phyloP scores from a whole-genome alignment of 1,284 basidiomycete genomes.

The Sporisorium iseilematis-ciliati region DNA sequence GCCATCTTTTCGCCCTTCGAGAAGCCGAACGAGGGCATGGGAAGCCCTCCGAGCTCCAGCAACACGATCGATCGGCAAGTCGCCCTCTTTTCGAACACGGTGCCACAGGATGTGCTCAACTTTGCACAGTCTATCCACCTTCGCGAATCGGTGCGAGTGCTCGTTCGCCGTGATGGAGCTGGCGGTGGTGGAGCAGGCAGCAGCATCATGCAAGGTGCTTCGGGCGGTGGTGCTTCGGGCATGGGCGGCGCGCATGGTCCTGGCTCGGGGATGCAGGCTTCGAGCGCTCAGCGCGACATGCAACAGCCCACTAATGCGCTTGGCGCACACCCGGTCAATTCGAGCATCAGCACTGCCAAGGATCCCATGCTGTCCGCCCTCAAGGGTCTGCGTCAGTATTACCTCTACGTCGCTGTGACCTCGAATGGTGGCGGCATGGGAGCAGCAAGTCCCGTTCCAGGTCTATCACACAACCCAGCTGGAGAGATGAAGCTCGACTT shows the following conservation, averaged over 20 bases:
- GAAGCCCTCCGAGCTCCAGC: slow-evolving; percentile 52
- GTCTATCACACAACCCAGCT: slow-evolving; percentile 80
- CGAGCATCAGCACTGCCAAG: slow-evolving; percentile 40
- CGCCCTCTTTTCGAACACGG: slow-evolving; percentile 93
- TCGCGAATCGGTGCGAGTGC: slow-evolving; percentile 91
- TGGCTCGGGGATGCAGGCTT: slow-evolving; percentile 23
- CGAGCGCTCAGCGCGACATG: slow-evolving; percentile 73
- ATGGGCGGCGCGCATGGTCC: slow-evolving; percentile 13
- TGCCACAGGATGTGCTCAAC: slow-evolving; percentile 92
- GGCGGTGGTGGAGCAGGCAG: slow-evolving; percentile 24
- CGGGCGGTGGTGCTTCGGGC: slow-evolving; percentile 7
- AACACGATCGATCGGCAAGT: slow-evolving; percentile 85
- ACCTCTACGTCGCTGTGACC: slow-evolving; percentile 65
- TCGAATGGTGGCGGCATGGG: slow-evolving; percentile 77
- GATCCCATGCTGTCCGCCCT: slow-evolving; percentile 54
- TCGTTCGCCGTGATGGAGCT: slow-evolving; percentile 87
- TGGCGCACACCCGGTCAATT: slow-evolving; percentile 54
- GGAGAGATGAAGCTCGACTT: slow-evolving; percentile 98
- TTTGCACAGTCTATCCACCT: slow-evolving; percentile 87
- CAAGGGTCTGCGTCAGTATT: slow-evolving; percentile 62
- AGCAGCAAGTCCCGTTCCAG: slow-evolving; percentile 86
- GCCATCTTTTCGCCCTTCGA: slow-evolving; percentile 73
- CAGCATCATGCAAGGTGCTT: slow-evolving; percentile 16
- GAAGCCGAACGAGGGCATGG: slow-evolving; percentile 36
- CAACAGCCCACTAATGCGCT: slow-evolving; percentile 73